phyloP scores from a whole-genome alignment of 305 asterid genomes.

The Fraxinus floribunda region DNA sequence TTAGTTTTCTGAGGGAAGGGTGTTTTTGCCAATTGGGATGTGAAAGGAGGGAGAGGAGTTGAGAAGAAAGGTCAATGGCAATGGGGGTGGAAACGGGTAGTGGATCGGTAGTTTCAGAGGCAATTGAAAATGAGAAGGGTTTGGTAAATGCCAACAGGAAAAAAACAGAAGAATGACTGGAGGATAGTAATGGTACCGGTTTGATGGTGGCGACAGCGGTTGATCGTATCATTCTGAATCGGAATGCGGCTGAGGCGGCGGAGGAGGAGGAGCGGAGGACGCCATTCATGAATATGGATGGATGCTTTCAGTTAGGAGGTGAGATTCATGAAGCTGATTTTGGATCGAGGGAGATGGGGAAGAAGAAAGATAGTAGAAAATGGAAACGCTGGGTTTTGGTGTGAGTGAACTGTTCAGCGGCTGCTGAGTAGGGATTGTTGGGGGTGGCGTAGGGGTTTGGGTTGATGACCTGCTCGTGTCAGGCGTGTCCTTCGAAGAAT shows the following conservation, averaged over 20 bases:
- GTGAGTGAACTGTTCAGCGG: not conserved
- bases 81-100: slow-evolving; percentile 2
- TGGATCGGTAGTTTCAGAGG: slow-evolving; percentile 16
- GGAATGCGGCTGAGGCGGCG: not conserved
- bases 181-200: not conserved
- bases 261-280: not conserved
- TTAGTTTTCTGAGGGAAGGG: slow-evolving; percentile 48
- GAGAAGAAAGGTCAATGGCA: slow-evolving; percentile 34
- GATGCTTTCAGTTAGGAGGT: not conserved
- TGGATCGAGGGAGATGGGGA: not conserved
- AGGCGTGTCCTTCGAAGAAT: not conserved
- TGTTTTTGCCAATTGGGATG: slow-evolving; percentile 68
- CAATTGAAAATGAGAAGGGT: not conserved
- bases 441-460: not conserved
- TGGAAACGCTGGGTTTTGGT: not conserved
- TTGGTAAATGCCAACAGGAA: not conserved
- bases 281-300: slow-evolving; percentile 2
- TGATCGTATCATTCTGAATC: not conserved
- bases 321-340: not conserved
- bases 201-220: not conserved
- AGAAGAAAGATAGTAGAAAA: not conserved
- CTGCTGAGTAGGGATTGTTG: not conserved
- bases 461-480: not conserved
- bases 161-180: not conserved
- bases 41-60: slow-evolving; percentile 48